phyloP scores from a whole-genome alignment of 2,329 filamentous ascomycete genomes.

The Colletotrichum gloeosporioides region DNA sequence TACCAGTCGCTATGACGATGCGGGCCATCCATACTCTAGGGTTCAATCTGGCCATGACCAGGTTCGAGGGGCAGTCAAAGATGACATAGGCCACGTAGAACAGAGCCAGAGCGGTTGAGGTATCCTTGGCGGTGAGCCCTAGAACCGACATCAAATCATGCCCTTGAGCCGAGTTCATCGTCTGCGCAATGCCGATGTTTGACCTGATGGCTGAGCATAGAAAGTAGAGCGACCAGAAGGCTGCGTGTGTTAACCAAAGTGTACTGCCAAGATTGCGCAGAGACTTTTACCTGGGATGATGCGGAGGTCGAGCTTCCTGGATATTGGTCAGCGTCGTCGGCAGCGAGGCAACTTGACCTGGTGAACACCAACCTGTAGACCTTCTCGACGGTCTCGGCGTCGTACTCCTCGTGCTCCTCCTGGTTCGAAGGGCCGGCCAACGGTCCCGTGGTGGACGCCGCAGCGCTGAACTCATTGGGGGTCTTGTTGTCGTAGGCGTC shows the following conservation, averaged over 20 bases:
- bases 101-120: slow-evolving; percentile 82
- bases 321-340: not conserved
- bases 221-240: slow-evolving; percentile 92
- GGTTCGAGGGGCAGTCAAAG: slow-evolving; percentile 87
- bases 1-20: slow-evolving; percentile 85
- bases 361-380: slow-evolving; percentile 50
- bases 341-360: not conserved
- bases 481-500: slow-evolving; percentile 36
- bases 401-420: slow-evolving; percentile 43
- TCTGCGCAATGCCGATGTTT: slow-evolving; percentile 92
- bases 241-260: slow-evolving; percentile 36
- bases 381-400: slow-evolving; percentile 56
- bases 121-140: slow-evolving; percentile 73
- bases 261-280: not conserved
- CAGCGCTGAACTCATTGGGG: slow-evolving; percentile 9
- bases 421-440: slow-evolving; percentile 18
- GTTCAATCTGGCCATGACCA: slow-evolving; percentile 85
- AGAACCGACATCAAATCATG: slow-evolving; percentile 81
- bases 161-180: slow-evolving; percentile 76
- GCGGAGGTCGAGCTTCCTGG: slow-evolving; percentile 60
- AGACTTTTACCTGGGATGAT: slow-evolving; percentile 60
- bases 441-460: not conserved
- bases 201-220: slow-evolving; percentile 90
- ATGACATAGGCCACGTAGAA: slow-evolving; percentile 94
- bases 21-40: slow-evolving; percentile 91